phyloP scores from a whole-genome alignment of 163 green algal species.

The Volvox carteri region DNA sequence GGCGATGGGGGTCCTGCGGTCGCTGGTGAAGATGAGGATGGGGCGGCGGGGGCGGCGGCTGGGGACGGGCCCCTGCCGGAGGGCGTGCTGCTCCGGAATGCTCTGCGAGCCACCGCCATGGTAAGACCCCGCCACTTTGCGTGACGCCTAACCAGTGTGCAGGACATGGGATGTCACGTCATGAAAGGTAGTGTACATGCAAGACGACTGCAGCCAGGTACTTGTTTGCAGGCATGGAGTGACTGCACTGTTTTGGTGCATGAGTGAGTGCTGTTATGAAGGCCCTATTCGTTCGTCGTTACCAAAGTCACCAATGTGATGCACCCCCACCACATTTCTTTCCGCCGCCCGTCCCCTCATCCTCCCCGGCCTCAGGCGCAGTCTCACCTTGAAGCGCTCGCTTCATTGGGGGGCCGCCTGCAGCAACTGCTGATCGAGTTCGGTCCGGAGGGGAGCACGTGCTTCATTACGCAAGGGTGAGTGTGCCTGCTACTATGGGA shows the following conservation, averaged over 20 bases:
- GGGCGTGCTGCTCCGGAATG: slow-evolving; percentile 4
- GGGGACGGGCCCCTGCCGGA: neutral
- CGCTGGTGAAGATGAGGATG: neutral
- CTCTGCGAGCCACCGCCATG: neutral
- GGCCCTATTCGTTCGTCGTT: too few relatives aligned
- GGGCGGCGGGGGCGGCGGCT: neutral
- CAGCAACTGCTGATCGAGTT: slow-evolving; percentile 56
- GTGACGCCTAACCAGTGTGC: too few relatives aligned
- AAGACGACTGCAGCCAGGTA: too few relatives aligned
- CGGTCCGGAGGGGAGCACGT: slow-evolving; percentile 40
- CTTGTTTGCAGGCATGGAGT: too few relatives aligned
- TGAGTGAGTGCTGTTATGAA: too few relatives aligned
- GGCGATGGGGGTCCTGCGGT: neutral
- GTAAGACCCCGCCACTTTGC: too few relatives aligned
- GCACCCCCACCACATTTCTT: neutral
- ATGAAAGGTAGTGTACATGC: too few relatives aligned
- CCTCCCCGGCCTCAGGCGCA: slow-evolving; percentile 11
- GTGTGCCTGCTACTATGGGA: neutral
- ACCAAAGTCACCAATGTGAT: too few relatives aligned
- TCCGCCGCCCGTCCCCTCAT: neutral
- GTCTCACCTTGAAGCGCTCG: slow-evolving; percentile 15
- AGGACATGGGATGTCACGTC: too few relatives aligned
- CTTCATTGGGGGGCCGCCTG: neutral
- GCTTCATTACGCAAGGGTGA: slow-evolving; percentile 49
- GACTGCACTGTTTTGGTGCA: too few relatives aligned